A percentile compares a stretch with the other conserved stretches of the same genome.
phyloP scores from a whole-genome alignment of 441 rosid species.

The Eugenia klotzschiana region DNA sequence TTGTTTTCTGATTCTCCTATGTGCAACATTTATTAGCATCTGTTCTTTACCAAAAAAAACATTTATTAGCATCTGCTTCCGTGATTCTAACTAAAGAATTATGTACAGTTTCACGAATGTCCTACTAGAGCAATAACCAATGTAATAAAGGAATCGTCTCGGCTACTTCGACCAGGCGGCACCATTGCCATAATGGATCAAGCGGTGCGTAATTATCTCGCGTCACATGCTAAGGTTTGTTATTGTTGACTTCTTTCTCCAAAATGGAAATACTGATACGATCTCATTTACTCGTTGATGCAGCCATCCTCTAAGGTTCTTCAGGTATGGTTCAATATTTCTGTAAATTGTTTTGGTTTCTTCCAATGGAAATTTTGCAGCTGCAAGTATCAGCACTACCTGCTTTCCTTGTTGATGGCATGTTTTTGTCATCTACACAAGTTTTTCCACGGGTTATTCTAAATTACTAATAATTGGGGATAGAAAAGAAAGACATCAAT shows the following conservation, averaged over 20 bases:
- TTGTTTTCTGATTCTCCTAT: not conserved
- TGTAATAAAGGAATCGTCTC: conserved; percentile 27
- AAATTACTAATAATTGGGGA: not conserved
- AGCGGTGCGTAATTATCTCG: conserved; percentile 15
- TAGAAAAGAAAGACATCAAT: not conserved
- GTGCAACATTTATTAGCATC: not conserved
- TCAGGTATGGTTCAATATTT: conserved; percentile 26
- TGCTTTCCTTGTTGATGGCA: not conserved
- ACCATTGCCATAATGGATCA: conserved; percentile 39
- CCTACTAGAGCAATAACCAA: conserved; percentile 36
- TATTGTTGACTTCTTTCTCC: not conserved
- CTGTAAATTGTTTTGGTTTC: not conserved
- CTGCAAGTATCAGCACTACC: not conserved
- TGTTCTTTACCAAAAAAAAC: too few species aligned
- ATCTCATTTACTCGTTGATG: not conserved
- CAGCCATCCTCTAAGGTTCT: conserved; percentile 52
- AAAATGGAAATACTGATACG: not conserved
- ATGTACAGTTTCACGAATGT: conserved; percentile 40
- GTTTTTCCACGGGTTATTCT: not conserved
- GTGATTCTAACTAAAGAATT: not conserved
- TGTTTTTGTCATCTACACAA: not conserved
- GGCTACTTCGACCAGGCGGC: conserved; percentile 47
- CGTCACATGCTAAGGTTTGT: not conserved
- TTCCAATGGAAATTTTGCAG: not conserved
- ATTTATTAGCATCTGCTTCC: not conserved